phyloP scores from a whole-genome alignment of 768 basidiomycete genomes.

The Kwoniella europaea region DNA sequence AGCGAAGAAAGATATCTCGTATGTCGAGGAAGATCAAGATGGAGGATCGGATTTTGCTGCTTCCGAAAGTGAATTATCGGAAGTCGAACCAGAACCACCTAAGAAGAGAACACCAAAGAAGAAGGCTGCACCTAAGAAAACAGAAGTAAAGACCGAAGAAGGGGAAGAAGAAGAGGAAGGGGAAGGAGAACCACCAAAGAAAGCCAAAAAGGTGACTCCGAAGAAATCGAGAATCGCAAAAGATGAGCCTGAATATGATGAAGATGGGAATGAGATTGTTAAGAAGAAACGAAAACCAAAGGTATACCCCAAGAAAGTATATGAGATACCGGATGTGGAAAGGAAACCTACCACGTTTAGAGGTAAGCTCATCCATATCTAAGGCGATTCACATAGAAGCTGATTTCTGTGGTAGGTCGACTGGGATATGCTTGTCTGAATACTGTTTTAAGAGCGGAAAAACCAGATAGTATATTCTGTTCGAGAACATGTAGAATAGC shows the following conservation, averaged over 20 bases:
- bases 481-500: constrained; percentile 67
- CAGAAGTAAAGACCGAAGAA: constrained; percentile 16
- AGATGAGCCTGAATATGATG: constrained; percentile 51
- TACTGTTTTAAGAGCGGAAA: constrained; percentile 74
- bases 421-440: constrained; percentile 61
- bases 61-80: constrained; percentile 22
- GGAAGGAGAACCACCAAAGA: constrained; percentile 32
- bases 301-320: constrained; percentile 59
- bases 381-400: background rate
- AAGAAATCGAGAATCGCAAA: constrained; percentile 48
- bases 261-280: constrained; percentile 52
- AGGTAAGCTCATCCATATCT: constrained; percentile 34
- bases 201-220: constrained; percentile 42
- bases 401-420: constrained; percentile 60
- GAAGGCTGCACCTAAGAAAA: constrained; percentile 16
- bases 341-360: constrained; percentile 71
- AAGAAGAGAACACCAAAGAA: constrained; percentile 16
- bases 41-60: constrained; percentile 22
- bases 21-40: constrained; percentile 19
- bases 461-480: constrained; percentile 76
- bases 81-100: constrained; percentile 7
- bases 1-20: constrained; percentile 23
- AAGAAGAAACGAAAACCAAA: constrained; percentile 55
- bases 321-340: constrained; percentile 74
- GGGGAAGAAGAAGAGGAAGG: constrained; percentile 13